Percentiles rank a stretch among this genome's conserved stretches.
These are phyloP conservation scores for Fusarium sp. DNA, from an alignment of 2,329 filamentous ascomycete genomes.

Conservation along the genomic window DNA sequence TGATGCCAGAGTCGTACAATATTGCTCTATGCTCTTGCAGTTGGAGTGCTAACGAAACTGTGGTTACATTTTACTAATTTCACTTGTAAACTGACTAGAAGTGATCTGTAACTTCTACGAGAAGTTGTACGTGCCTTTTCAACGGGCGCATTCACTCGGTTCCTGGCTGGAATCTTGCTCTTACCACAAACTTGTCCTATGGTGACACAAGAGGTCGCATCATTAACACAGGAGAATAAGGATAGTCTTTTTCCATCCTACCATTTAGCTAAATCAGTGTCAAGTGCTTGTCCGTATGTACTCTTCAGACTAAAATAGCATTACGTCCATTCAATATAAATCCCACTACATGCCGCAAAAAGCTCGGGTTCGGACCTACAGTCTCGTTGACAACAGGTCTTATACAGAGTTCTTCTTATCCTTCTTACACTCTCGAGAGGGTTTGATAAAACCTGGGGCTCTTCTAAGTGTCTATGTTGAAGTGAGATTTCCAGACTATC, in stretches of 20 bases:
- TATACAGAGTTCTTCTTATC: not conserved
- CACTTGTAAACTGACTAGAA: not conserved
- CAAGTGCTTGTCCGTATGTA: not conserved
- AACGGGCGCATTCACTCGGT: not conserved
- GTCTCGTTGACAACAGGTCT: accelerated
- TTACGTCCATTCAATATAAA: not conserved
- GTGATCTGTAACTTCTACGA: not conserved
- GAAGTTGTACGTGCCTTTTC: not conserved
- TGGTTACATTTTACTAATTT: not conserved
- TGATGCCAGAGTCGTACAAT: not conserved
- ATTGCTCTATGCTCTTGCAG: not conserved
- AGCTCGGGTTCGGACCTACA: not conserved
- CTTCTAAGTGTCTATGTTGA: not conserved
- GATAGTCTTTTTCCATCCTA: not conserved
- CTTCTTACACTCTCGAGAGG: no score
- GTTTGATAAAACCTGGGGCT: accelerated
- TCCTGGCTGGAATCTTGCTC: not conserved
- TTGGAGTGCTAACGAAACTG: not conserved
- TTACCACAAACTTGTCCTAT: not conserved
- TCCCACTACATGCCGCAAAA: not conserved
- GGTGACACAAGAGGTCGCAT: not conserved
- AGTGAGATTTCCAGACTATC: not conserved
- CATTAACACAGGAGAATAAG: no score
- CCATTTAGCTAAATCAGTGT: not conserved
- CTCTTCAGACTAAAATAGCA: not conserved